Percentiles rank a stretch among this genome's conserved stretches.
Evolutionary conservation across 768 basidiomycete genomes (phyloP).

Genomic region (Mycena leptocephala): DNA sequence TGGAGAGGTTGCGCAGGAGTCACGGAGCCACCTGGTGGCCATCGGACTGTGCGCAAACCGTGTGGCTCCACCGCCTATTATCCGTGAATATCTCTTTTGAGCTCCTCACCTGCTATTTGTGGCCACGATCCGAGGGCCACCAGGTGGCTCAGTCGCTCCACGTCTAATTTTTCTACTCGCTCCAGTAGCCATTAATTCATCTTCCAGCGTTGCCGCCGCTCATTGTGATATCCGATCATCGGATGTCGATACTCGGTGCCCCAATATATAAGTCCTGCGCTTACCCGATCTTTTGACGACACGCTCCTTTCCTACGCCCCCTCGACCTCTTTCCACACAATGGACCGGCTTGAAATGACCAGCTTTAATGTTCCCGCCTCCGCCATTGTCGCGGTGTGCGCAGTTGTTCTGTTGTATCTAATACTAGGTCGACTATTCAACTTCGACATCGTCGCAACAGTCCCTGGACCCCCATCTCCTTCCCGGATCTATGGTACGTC

Average conservation of each 20-base stretch:
- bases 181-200: not conserved
- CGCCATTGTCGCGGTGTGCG: not conserved
- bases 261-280: not conserved
- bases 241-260: too few species aligned
- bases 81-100: too few species aligned
- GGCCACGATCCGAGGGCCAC: too few species aligned
- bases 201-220: not conserved
- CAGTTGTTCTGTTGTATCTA: not conserved
- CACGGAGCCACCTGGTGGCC: too few species aligned
- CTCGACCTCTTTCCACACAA: not conserved
- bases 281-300: not conserved
- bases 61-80: too few species aligned
- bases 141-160: too few species aligned
- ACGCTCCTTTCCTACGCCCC: not conserved
- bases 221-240: not conserved
- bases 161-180: too few species aligned
- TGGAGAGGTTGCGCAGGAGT: too few species aligned
- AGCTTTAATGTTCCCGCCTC: not conserved
- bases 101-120: too few species aligned
- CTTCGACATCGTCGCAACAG: not conserved
- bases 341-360: not conserved
- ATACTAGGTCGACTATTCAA: too few species aligned
- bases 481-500: not conserved
- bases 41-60: too few species aligned
- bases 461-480: not conserved